phyloP scores from a whole-genome alignment of 805 yeast genomes.

The Metschnikowia proteae region DNA sequence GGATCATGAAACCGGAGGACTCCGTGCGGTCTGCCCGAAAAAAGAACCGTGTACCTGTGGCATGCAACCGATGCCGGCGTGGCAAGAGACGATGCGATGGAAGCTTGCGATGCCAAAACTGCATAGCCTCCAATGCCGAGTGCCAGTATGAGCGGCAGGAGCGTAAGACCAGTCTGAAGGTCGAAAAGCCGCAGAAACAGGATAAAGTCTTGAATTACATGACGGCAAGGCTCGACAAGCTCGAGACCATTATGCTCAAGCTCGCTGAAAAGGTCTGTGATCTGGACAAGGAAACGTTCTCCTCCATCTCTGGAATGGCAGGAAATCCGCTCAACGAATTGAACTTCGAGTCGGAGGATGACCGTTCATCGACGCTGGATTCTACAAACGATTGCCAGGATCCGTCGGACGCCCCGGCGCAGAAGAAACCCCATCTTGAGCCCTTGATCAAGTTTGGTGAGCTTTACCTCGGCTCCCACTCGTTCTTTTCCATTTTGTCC shows the following conservation, averaged over 20 bases:
- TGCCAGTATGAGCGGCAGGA: conserved; percentile 14
- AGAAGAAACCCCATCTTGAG: neutral
- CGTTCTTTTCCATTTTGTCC: conserved; percentile 34
- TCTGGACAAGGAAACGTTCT: neutral
- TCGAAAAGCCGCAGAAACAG: conserved; percentile 3
- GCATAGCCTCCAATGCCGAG: conserved; percentile 8
- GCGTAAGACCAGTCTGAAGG: conserved; percentile 5
- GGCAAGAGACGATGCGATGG: conserved; percentile 18
- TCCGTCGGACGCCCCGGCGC: neutral
- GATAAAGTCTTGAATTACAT: neutral
- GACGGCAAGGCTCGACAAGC: conserved; percentile 6
- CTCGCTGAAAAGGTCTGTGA: conserved; percentile 1
- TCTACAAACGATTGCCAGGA: neutral
- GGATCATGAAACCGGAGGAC: neutral
- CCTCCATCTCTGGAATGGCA: neutral
- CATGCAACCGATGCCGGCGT: conserved; percentile 16
- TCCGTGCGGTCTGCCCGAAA: neutral
- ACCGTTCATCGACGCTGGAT: neutral
- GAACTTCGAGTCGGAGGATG: conserved; percentile 2
- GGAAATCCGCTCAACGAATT: neutral
- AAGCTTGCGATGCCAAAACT: conserved; percentile 11
- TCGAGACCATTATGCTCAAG: conserved; percentile 6
- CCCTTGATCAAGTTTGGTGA: conserved; percentile 6
- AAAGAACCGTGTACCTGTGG: conserved; percentile 13
- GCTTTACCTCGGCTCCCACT: conserved; percentile 35